Evolutionary conservation across 176 grass and related monocot genomes (phyloP), one percentile per base, ranked within the genome.

Genomic region (Chloris gayana): DNA sequence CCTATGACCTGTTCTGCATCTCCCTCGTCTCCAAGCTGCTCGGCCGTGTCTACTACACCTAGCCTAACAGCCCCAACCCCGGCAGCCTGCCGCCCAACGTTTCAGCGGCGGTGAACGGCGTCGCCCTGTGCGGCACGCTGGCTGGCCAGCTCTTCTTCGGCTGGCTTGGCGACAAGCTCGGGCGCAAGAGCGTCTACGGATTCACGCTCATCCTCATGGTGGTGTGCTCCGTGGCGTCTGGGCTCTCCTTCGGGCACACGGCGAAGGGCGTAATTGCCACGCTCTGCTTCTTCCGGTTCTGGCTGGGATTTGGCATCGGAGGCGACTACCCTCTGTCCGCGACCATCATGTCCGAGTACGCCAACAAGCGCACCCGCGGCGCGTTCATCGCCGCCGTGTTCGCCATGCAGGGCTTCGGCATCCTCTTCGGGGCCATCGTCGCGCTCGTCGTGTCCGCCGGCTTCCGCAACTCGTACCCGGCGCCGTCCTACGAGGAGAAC

Each of bases 281-380:
- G 2, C 88, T 91, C 10, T 94, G 92, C 80, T 94, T 94, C 92
- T 94, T 94, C 83, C 88, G 86, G 1, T 94, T 94, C 89, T 94
- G 92, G 89, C 80, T 94, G 0, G 92, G 92, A 4, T 91, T 94
- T 59, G 92, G 92, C 39, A 88, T 91, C 82, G 89, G 92, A 14
- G 92, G 92, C 18, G 89, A 94, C 21, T 94, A 94, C 72, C 92
- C 92, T 9, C 84, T 94, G 13, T 89, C 86, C 0, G 92, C 89
- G 7, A 91, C 89, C 33, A 91, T 94, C 79, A 94, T 94, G 92
- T 91, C 92, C 0, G 92, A 94, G 83, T 94, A 91, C 71, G 89
- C 92, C 29, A 94, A 94, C 69, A 91, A 94, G 88, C 26, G 37
- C 7, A 94, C 92, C 21, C 86, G 89, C 45, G 92, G 89, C 29